phyloP scores from a whole-genome alignment of 2,329 filamentous ascomycete species.

The Botrytis pseudocinerea region DNA sequence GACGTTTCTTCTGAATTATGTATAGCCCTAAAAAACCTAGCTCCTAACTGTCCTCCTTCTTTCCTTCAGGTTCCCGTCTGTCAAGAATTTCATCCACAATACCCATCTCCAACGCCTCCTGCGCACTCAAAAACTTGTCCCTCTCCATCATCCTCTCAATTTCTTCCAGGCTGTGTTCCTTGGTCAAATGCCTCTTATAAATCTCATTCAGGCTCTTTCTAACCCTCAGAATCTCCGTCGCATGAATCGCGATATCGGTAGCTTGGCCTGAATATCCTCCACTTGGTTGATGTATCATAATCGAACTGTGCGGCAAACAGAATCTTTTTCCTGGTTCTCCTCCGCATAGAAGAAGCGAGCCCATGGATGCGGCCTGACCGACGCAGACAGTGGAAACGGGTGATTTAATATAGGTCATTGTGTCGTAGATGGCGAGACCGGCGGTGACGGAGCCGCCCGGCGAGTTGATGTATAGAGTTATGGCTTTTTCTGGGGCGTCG shows the following conservation, averaged over 20 bases:
- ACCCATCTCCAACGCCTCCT: slow-evolving; percentile 85
- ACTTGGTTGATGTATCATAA: slow-evolving; percentile 97
- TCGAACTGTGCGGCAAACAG: slow-evolving; percentile 86
- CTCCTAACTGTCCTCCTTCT: slow-evolving; percentile 26
- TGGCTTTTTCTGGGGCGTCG: slow-evolving; percentile 90
- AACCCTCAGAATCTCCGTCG: slow-evolving; percentile 90
- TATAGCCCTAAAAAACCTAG: background rate
- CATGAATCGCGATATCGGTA: slow-evolving; percentile 91
- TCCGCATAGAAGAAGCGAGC: slow-evolving; percentile 81
- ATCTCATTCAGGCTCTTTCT: slow-evolving; percentile 86
- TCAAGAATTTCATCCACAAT: slow-evolving; percentile 89
- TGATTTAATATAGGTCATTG: slow-evolving; percentile 93
- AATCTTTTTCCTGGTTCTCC: slow-evolving; percentile 83
- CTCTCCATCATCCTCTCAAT: slow-evolving; percentile 96
- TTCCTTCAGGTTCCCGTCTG: slow-evolving; percentile 48
- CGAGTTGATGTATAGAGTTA: slow-evolving; percentile 97
- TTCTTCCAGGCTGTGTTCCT: slow-evolving; percentile 75
- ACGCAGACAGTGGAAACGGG: slow-evolving; percentile 94
- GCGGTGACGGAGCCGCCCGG: slow-evolving; percentile 92
- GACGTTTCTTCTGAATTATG: background rate
- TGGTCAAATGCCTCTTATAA: slow-evolving; percentile 82
- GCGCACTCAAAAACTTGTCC: slow-evolving; percentile 88
- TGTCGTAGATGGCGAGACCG: slow-evolving; percentile 91
- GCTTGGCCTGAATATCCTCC: slow-evolving; percentile 68
- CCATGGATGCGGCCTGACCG: slow-evolving; percentile 94